Evolutionary conservation across 2,329 filamentous ascomycete species (phyloP).

Genomic region (Trichophyton schoenleinii): DNA sequence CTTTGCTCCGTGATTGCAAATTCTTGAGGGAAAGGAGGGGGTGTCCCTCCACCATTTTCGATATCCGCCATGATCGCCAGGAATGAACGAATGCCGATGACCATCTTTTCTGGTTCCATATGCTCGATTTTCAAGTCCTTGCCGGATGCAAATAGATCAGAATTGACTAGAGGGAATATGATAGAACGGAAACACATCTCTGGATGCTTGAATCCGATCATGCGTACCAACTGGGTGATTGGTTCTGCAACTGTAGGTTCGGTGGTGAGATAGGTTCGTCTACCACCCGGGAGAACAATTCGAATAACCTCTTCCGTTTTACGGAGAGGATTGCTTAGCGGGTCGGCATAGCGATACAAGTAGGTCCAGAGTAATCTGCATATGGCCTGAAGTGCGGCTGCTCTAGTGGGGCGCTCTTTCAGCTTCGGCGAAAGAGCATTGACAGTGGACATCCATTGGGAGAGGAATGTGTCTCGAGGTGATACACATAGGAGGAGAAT

Average conservation of each 20-base stretch:
- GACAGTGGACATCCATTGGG: slow-evolving; percentile 76
- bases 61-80: slow-evolving; percentile 85
- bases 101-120: slow-evolving; percentile 88
- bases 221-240: slow-evolving; percentile 81
- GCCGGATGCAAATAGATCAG: slow-evolving; percentile 66
- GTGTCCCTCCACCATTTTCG: slow-evolving; percentile 65
- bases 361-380: slow-evolving; percentile 91
- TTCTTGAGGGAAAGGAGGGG: slow-evolving; percentile 70
- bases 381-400: slow-evolving; percentile 74
- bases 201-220: slow-evolving; percentile 86
- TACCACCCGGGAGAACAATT: slow-evolving; percentile 68
- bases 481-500: slow-evolving; percentile 81
- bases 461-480: slow-evolving; percentile 65
- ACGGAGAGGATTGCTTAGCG: slow-evolving; percentile 51
- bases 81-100: slow-evolving; percentile 92
- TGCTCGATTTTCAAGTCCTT: slow-evolving; percentile 80
- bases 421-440: slow-evolving; percentile 65
- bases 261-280: slow-evolving; percentile 66
- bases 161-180: slow-evolving; percentile 91
- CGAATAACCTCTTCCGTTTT: slow-evolving; percentile 86
- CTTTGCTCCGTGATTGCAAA: slow-evolving; percentile 25
- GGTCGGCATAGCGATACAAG: slow-evolving; percentile 70
- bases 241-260: slow-evolving; percentile 79
- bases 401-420: slow-evolving; percentile 68
- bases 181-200: slow-evolving; percentile 86